phyloP scores from a whole-genome alignment of 352 stramenopile species.

The Elongisporangium senticosum region DNA sequence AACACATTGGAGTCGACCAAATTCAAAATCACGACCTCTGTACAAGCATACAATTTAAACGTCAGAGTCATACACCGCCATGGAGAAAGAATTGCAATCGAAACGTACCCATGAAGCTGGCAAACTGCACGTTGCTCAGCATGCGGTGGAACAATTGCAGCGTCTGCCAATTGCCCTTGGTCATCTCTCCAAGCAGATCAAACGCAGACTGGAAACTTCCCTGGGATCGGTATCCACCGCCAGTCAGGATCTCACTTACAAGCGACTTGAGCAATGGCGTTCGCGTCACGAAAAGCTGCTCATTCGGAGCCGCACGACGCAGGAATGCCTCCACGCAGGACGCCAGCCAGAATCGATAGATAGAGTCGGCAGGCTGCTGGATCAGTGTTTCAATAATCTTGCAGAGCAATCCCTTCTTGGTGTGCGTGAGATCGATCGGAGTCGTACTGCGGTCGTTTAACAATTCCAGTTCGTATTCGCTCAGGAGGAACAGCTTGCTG shows the following conservation, averaged over 20 bases:
- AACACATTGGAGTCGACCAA: conserved; percentile 97
- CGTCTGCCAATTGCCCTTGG: conserved; percentile 90
- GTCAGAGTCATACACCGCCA: conserved; percentile 3
- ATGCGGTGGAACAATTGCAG: conserved; percentile 86
- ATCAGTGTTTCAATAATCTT: conserved; percentile 90
- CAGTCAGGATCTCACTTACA: conserved; percentile 83
- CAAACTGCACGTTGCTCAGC: conserved; percentile 87
- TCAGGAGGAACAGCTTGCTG: conserved; percentile 80
- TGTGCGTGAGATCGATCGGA: conserved; percentile 59
- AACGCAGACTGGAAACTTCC: conserved; percentile 95
- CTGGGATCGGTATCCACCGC: conserved; percentile 75
- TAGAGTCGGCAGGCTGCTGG: conserved; percentile 88
- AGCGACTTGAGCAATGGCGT: conserved; percentile 86
- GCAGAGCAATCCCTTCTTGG: conserved; percentile 83
- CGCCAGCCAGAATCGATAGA: conserved; percentile 95
- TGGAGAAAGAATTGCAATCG: conserved; percentile 4
- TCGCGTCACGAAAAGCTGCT: conserved; percentile 90
- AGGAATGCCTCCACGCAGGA: conserved; percentile 96
- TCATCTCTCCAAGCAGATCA: conserved; percentile 94
- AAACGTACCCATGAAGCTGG: conserved; percentile 82
- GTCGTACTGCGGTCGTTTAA: conserved; percentile 37
- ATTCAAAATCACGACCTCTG: conserved; percentile 90
- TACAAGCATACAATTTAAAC: conserved; percentile 5
- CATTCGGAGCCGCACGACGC: conserved; percentile 68
- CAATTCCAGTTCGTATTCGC: conserved; percentile 50